Conservation (phyloP, 257 asterid species). For the Nicotiana sylvestris region DNA sequence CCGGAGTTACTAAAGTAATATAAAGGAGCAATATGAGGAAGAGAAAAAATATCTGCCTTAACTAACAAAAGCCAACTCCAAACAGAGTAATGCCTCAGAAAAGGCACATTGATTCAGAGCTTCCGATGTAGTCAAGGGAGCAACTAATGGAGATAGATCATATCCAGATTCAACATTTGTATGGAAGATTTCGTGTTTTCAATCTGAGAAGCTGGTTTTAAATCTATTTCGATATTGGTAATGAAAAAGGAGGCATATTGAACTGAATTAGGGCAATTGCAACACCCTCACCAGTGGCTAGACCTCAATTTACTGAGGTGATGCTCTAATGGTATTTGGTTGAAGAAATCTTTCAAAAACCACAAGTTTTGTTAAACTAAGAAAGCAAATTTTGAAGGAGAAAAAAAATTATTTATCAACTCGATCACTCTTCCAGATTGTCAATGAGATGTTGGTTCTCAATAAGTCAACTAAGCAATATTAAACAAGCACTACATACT, state of each 20-base stretch:
- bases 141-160: not conserved
- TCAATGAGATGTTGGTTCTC: not conserved
- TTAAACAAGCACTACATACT: not conserved
- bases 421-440: not conserved
- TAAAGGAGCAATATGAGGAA: not conserved
- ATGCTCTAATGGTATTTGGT: not conserved
- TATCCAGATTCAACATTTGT: not conserved
- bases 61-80: constrained; percentile 3
- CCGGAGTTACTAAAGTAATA: not conserved
- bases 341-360: not conserved
- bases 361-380: not conserved
- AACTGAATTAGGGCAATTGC: not conserved
- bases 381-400: not conserved
- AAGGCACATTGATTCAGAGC: not conserved
- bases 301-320: not conserved
- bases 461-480: not conserved
- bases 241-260: not conserved
- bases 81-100: not conserved
- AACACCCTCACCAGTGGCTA: not conserved
- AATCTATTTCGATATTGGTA: constrained; percentile 4
- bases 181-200: not conserved
- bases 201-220: not conserved
- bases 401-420: not conserved
- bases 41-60: not conserved
- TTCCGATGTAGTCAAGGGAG: not conserved